A percentile compares a stretch with the other conserved stretches of the same genome.
Conservation (phyloP, 2,329 filamentous ascomycete genomes). For the Tolypocladium ovalisporum region DNA sequence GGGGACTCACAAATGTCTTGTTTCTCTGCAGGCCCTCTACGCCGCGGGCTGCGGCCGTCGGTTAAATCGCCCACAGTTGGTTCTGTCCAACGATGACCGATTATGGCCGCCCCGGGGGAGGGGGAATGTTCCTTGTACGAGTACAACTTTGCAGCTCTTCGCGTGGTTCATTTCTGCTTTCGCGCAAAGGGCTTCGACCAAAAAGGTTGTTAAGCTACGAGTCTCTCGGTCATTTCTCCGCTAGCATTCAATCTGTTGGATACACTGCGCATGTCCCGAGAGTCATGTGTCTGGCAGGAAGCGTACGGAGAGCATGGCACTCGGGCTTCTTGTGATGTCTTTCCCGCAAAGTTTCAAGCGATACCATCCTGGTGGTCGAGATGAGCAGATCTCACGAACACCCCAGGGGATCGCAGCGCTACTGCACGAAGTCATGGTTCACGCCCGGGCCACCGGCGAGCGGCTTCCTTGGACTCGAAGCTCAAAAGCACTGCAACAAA, state of each 20-base stretch:
- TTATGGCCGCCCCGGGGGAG: not conserved
- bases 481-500: not conserved
- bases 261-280: not conserved
- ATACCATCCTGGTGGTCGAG: not conserved
- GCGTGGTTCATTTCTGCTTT: not conserved
- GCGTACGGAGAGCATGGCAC: not conserved
- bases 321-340: not conserved
- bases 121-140: not conserved
- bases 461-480: too few relatives aligned
- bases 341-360: not conserved
- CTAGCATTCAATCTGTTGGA: not conserved
- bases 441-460: not conserved
- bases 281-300: not conserved
- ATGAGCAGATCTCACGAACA: not conserved
- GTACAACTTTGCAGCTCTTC: not conserved
- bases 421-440: not conserved
- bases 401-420: not conserved
- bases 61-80: conserved; percentile 1
- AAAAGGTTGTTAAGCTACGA: too few relatives aligned
- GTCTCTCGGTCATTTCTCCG: not conserved
- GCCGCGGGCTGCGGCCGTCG: conserved; percentile 8
- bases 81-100: not conserved
- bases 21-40: conserved; percentile 1
- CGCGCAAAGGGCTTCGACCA: not conserved
- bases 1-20: conserved; percentile 3